Base-by-base conservation (phyloP, 2,329 filamentous ascomycete species). In the Celoporthe dispersa region DNA sequence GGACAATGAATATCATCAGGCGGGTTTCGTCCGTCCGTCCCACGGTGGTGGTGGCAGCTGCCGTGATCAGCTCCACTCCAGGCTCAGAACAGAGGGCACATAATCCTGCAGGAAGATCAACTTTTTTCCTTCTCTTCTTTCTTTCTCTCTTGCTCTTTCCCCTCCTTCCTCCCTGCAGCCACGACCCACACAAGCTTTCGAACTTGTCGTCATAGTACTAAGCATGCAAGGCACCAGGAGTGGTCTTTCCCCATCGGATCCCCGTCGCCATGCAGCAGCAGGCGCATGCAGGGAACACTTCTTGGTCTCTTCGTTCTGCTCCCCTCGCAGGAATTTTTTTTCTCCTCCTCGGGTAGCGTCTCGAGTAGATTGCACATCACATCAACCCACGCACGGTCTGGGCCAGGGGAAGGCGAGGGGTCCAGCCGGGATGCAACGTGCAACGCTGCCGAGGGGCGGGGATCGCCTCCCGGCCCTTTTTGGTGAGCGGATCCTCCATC, bases 201-300 rank as follows among this genome's bases (percentile, higher is more conserved):
- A 44, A 8, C 37, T 14, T 61, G 66, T 61, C 66, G 55, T 67
- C 66, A 53, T 63, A 41, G n/a, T n/a, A n/a, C n/a, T n/a, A n/a
- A n/a, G 25, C 28, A 39, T 55, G 66, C 66, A 55, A 55, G 41
- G 33, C 44, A 63, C 57, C 41, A 41, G 33, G 48, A 41, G 57
- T 35, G 22, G 16, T 16, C 60, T n/a, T 48, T 55, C 60, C 39
- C 19, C 22, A 28, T 16, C 61, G 28, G 61, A 69, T 69, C 67
- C 41, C 63, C 62, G 67, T 66, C 33, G 55, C 62, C 62, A 66
- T 69, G 67, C 65, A 62, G 37, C 65, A 62, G 37, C 55, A 65
- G 28, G 61, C 37, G 51, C 33, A 60, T 64, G 67, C 67, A 64
- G 64, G 67, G 67, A 59, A 60, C 12, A 8, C 12, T 55, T 5